phyloP scores from a whole-genome alignment of 2,329 filamentous ascomycete species.

The Curvularia lunata region DNA sequence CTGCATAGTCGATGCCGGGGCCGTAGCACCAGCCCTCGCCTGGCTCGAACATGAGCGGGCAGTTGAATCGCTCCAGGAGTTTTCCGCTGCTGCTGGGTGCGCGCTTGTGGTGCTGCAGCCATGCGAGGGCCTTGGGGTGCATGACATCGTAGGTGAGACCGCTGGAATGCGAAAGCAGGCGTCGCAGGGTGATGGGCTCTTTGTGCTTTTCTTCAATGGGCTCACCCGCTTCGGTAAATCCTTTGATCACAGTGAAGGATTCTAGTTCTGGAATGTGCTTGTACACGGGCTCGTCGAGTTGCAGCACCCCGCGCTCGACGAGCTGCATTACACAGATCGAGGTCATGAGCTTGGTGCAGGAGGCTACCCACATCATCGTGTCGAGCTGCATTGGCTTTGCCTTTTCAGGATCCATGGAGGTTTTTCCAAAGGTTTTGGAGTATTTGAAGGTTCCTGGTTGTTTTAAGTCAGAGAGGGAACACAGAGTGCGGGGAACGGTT shows the following conservation, averaged over 20 bases:
- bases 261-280: conserved; percentile 43
- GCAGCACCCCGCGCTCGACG: conserved; percentile 43
- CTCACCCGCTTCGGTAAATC: conserved; percentile 32
- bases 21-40: conserved; percentile 61
- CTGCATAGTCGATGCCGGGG: conserved; percentile 57
- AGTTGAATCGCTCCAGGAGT: conserved; percentile 53
- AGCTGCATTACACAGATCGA: conserved; percentile 43
- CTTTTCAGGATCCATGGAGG: conserved; percentile 29
- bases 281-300: conserved; percentile 44
- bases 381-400: conserved; percentile 32
- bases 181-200: conserved; percentile 39
- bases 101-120: conserved; percentile 39
- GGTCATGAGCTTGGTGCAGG: conserved; percentile 50
- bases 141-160: conserved; percentile 56
- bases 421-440: conserved; percentile 44
- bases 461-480: not conserved
- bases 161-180: conserved; percentile 59
- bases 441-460: conserved; percentile 47
- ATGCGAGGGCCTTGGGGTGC: conserved; percentile 51
- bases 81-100: conserved; percentile 50
- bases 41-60: conserved; percentile 48
- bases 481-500: not conserved
- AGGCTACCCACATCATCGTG: conserved; percentile 49
- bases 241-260: conserved; percentile 31
- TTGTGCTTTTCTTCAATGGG: conserved; percentile 34